Evolutionary conservation across 116 monocot genomes (phyloP), one percentile per base, ranked within the genome.

Genomic region (Papilionanthe hybrid): DNA sequence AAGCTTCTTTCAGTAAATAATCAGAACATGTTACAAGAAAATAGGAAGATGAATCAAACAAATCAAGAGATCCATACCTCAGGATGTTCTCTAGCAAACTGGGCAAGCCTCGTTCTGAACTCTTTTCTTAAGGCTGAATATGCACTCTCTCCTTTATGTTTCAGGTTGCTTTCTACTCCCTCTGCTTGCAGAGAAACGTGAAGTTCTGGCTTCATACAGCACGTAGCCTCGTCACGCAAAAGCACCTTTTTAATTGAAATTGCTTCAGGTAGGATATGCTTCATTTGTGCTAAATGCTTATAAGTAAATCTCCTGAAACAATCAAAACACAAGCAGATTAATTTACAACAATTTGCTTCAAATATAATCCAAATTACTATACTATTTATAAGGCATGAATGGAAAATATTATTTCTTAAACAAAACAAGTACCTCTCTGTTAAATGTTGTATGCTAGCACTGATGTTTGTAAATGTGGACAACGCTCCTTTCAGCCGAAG

Each of bases 191-290:
- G 72, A 41, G 42, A 81, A 63, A 99, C 60, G 67, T 89, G 99
- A 45, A 99, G 90, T 42, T 95, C 95, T 19, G 93, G 91, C 80
- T 90, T 95, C 89, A 99, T 90, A 30, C 91, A 95, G 73, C 90
- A 86, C 15, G 90, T 95, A 11, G 68, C 77, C 58, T 93, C 93
- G 77, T 99, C 93, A 66, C 74, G 87, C 45, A 85, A 75, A 72
- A 91, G 82, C 58, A 93, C 82, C 76, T 95, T 99, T 78, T 89
- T 99, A 41, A 95, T 73, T 37, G 79, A 83, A 83, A 99, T 90
- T 9, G 89, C 91, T 77, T 99, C 99, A 11, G 93, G 89, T 17
- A 99, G 63, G 32, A 95, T 75, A 77, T 91, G 71, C 78, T 90
- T 99, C 75, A 99, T 45, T 72, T 95, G 95, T 9, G 90, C 91